Evolutionary conservation across 169 alveolate species (phyloP), one percentile per base, ranked within the genome.

Genomic region (Eimeria tenella): DNA sequence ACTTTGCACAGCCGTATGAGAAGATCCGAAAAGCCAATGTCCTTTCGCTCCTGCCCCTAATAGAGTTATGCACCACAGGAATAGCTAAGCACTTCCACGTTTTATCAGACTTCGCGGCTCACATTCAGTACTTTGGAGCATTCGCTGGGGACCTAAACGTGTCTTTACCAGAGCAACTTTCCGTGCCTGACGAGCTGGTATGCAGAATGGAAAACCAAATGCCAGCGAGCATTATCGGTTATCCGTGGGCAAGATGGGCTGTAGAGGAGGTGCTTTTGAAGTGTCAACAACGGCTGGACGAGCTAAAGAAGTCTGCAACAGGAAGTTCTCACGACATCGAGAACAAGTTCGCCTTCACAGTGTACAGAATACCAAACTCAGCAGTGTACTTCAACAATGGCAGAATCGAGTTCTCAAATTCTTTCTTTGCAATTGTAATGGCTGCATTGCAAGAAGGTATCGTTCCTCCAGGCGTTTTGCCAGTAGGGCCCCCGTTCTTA

Each of bases 181-280:
- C 83, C 60, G 93, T 63, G 55, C 93, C 79, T 31, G 90, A 71
- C 55, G 93, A 15, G 17, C 88, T 4, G 63, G 58, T 93, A 17
- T 91, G 73, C 65, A 93, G 94, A 42, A 90, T 95, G 95, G 95
- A 94, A 21, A 94, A 94, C 79, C 86, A 88, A 31, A 84, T 95
- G 75, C 97, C 97, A 9, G 95, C 97, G 4, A 65, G 95, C 25
- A 56, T 94, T 65, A 86, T 92, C 25, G 97, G 97, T 10, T 95
- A 95, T 68, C 97, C 97, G 9, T 95, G 97, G 97, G 68, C 94
- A 25, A 93, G 95, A 42, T 95, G 97, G 97, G 97, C 96, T 56
- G 96, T 93, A 17, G 97, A 95, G 55, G 95, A 90, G 79, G 93
- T 95, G 5, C 65, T 95, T 74, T 90, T 83, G 19, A 75, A 60